phyloP scores from a whole-genome alignment of 257 asterid species.

The Nemophila menziesii region DNA sequence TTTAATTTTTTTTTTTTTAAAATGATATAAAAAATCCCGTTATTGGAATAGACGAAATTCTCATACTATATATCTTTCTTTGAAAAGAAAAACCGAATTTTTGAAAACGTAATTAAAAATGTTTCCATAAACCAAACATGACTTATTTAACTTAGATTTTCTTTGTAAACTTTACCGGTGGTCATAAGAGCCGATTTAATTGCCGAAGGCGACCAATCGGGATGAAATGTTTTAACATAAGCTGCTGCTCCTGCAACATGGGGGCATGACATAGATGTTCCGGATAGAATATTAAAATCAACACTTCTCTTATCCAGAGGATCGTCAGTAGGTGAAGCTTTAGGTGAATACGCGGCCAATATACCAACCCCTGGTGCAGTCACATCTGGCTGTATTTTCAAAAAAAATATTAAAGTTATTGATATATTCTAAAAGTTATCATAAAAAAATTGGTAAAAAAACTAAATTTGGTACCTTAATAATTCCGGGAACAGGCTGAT shows the following conservation, averaged over 20 bases:
- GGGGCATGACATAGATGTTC: slow-evolving; percentile 22
- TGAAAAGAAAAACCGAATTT: no score
- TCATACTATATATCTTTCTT: no score
- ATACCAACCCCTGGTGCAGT: slow-evolving; percentile 21
- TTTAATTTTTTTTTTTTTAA: no score
- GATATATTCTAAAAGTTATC: no score
- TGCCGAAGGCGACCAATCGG: slow-evolving; percentile 19
- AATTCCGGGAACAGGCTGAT: not conserved
- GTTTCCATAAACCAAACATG: no score
- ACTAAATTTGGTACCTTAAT: not conserved
- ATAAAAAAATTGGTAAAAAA: no score
- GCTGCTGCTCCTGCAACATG: slow-evolving; percentile 17
- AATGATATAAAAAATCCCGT: no score
- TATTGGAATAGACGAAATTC: no score
- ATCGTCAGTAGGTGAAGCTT: not conserved
- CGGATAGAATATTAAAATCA: slow-evolving; percentile 3
- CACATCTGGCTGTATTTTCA: slow-evolving; percentile 16
- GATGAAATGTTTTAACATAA: slow-evolving; percentile 17
- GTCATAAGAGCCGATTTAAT: slow-evolving; percentile 22
- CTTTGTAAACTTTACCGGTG: slow-evolving; percentile 7
- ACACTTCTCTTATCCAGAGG: slow-evolving; percentile 4
- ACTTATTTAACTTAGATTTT: no score
- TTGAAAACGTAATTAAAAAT: no score
- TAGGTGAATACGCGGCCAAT: slow-evolving; percentile 12
- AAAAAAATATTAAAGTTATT: not conserved